Percentiles rank a stretch among this genome's conserved stretches.
Conservation (phyloP, 257 asterid genomes). For the Ocimum tenuiflorum region DNA sequence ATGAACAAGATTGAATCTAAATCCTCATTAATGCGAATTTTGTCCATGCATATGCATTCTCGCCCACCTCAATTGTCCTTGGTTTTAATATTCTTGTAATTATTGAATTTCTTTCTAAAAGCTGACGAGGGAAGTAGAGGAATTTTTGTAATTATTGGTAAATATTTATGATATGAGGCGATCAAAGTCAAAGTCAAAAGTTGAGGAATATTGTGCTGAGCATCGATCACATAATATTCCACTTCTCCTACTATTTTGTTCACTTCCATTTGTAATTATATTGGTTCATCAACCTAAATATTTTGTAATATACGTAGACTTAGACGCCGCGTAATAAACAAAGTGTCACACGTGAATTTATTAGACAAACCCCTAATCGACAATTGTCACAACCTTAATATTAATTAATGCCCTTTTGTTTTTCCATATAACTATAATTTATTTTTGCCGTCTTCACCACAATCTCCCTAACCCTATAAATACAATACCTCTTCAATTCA, state of each 20-base stretch:
- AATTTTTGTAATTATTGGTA: background rate
- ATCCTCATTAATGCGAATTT: too few relatives aligned
- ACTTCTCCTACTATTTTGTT: conserved; percentile 17
- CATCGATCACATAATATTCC: conserved; percentile 11
- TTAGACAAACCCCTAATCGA: conserved; percentile 10
- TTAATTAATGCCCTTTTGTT: conserved; percentile 1
- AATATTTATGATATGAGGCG: background rate
- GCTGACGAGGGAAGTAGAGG: background rate
- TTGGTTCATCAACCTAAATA: background rate
- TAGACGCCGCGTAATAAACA: conserved; percentile 5
- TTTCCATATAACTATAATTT: too few relatives aligned
- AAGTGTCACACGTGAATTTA: conserved; percentile 26
- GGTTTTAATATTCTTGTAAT: too few relatives aligned
- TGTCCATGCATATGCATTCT: too few relatives aligned
- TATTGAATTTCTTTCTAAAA: background rate
- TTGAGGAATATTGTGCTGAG: background rate
- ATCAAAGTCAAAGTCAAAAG: conserved; percentile 20
- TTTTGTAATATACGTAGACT: background rate
- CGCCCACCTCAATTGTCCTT: background rate
- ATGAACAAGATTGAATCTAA: too few relatives aligned
- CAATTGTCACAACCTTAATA: conserved; percentile 28
- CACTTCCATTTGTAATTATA: background rate
- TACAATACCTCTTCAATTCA: too few relatives aligned
- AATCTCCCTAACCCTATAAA: conserved; percentile 21
- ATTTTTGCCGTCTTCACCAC: conserved; percentile 25